phyloP scores from a whole-genome alignment of 2,329 filamentous ascomycete genomes.

The Diaporthe aspalathi region DNA sequence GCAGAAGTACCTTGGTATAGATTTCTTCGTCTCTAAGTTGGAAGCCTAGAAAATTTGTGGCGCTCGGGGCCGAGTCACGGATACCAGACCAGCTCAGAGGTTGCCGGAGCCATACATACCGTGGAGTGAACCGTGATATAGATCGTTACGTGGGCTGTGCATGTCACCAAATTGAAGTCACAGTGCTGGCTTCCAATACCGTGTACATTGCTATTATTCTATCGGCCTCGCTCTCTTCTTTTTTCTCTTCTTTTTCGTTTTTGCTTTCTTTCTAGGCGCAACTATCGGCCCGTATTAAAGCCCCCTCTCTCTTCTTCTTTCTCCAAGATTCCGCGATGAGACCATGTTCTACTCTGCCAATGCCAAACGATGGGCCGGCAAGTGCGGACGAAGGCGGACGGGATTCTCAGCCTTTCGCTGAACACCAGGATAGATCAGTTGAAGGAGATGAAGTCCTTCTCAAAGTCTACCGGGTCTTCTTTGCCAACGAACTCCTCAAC shows the following conservation, averaged over 20 bases:
- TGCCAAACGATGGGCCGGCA: background rate
- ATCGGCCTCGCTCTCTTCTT: background rate
- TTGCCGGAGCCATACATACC: background rate
- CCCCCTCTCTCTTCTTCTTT: background rate
- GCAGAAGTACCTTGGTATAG: too few species aligned
- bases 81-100: background rate
- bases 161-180: background rate
- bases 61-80: too few species aligned
- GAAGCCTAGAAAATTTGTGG: background rate
- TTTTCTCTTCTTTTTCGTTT: background rate
- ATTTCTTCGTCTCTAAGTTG: too few species aligned
- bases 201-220: constrained; percentile 1
- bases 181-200: background rate
- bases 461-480: constrained; percentile 67
- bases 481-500: constrained; percentile 73
- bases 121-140: too few species aligned
- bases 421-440: constrained; percentile 1
- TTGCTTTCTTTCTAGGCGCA: background rate
- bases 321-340: background rate
- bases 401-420: constrained; percentile 3
- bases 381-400: background rate
- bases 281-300: background rate
- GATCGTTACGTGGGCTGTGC: background rate
- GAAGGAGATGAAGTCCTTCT: constrained; percentile 66
- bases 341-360: constrained; percentile 29